Base-by-base conservation (phyloP, 495 filamentous ascomycete genomes). In the Aspergillus homomorphus region DNA sequence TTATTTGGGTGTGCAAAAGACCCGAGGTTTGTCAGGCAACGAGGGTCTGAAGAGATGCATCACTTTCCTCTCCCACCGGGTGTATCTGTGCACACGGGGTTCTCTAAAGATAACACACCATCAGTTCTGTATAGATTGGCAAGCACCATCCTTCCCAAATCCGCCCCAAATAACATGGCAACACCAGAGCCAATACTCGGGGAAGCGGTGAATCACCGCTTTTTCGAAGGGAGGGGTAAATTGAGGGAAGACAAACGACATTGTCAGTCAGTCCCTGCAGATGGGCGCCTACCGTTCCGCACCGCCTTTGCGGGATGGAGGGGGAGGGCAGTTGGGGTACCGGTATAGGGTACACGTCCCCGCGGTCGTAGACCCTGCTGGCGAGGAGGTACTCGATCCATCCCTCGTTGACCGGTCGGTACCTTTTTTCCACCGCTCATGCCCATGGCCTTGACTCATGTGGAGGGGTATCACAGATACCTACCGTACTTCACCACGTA, bases 201-300 rank as follows among this genome's bases (percentile, higher is more conserved):
- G 6, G 44, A 42, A 57, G 60, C 60, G 60, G 60, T 62, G 55
- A 54, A 62, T 62, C 60, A 62, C 55, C 55, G 60, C 60, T 44
- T 26, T 38, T 62, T 62, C 5, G 1, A 2, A 15, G 20, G 18
- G 48, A 30, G 33, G 33, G 33, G 33, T 7, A 38, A 2, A 38
- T 2, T 38, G 15, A 2, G 7, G 2, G 15, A 38, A 5, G 15
- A 38, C 33, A 38, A 38, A 38, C 33, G 33, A 38, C 6, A n/a
- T 38, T 14, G 3, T 38, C 15, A 12, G 2, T 12, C 15, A 28
- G 42, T 46, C 53, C 53, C 42, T 55, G 53, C 42, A 46, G 53
- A 46, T n/a, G n/a, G n/a, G n/a, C n/a, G n/a, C n/a, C n/a, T n/a
- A n/a, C n/a, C n/a, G 33, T 24, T 1, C 20, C 19, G 42, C 41